Evolutionary conservation across 2,329 filamentous ascomycete species (phyloP).

Genomic region (Paraconiothyrium brasiliense): DNA sequence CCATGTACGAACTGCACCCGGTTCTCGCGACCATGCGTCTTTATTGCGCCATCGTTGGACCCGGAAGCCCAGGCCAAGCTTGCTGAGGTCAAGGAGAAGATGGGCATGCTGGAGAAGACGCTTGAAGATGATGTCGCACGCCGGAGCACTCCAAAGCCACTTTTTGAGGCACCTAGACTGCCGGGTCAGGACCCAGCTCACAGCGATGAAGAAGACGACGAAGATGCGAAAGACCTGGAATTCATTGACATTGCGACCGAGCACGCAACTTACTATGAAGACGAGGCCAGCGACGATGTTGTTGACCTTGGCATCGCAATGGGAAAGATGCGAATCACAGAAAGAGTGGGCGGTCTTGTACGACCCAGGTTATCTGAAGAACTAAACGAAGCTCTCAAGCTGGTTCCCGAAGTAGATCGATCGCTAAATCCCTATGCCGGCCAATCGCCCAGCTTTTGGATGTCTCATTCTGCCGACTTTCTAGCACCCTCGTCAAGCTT

Average conservation of each 20-base stretch:
- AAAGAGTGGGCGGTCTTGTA: slow-evolving; percentile 77
- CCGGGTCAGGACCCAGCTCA: slow-evolving; percentile 58
- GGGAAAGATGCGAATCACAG: slow-evolving; percentile 76
- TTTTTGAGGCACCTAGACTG: slow-evolving; percentile 21
- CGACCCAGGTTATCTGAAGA: slow-evolving; percentile 76
- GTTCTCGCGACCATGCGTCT: slow-evolving; percentile 65
- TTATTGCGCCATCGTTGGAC: slow-evolving; percentile 74
- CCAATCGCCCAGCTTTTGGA: slow-evolving; percentile 55
- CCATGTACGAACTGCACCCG: slow-evolving; percentile 75
- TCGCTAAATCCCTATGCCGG: slow-evolving; percentile 22
- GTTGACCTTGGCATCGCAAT: slow-evolving; percentile 77
- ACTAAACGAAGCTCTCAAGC: slow-evolving; percentile 35
- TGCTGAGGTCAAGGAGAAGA: slow-evolving; percentile 81
- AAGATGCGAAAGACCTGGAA: slow-evolving; percentile 68
- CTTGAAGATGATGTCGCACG: slow-evolving; percentile 74
- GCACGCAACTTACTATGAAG: slow-evolving; percentile 74
- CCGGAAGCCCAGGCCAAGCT: slow-evolving; percentile 74
- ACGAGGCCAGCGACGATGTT: slow-evolving; percentile 72
- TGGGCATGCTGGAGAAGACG: slow-evolving; percentile 74
- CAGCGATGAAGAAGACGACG: slow-evolving; percentile 63
- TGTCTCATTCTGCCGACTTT: slow-evolving; percentile 72
- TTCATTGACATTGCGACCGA: slow-evolving; percentile 69
- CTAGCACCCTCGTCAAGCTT: slow-evolving; percentile 74
- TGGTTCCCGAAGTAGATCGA: slow-evolving; percentile 30
- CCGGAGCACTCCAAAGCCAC: slow-evolving; percentile 34